Conservation (phyloP, 768 basidiomycete genomes). For the Russula virescens region DNA sequence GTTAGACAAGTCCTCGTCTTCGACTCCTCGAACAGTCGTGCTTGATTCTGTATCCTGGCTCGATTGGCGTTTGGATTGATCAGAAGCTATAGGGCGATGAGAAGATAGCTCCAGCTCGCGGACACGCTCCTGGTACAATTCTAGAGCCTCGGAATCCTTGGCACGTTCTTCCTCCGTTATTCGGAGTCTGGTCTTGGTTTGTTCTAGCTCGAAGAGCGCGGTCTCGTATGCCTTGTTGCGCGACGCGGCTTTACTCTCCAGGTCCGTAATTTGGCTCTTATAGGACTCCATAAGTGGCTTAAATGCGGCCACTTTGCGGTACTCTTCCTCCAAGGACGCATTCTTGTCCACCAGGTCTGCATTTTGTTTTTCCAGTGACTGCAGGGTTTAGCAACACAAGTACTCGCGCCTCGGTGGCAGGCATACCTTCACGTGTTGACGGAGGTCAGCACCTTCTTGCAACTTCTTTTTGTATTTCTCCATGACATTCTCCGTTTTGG, state of each 20-base stretch:
- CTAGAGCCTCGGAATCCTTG: constrained; percentile 78
- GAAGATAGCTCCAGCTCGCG: constrained; percentile 77
- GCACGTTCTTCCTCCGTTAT: constrained; percentile 63
- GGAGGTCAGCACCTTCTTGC: constrained; percentile 86
- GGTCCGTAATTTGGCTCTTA: constrained; percentile 75
- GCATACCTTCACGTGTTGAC: constrained; percentile 75
- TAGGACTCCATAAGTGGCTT: constrained; percentile 91
- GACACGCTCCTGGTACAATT: constrained; percentile 85
- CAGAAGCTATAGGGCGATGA: constrained; percentile 39
- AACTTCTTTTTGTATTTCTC: constrained; percentile 99
- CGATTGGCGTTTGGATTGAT: constrained; percentile 35
- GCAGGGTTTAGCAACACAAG: not conserved
- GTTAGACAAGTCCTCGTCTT: constrained; percentile 44
- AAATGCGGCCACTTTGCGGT: constrained; percentile 77
- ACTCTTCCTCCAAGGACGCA: constrained; percentile 87
- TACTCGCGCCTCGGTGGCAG: constrained; percentile 18
- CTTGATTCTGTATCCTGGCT: constrained; percentile 36
- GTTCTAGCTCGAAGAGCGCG: constrained; percentile 71
- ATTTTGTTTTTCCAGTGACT: constrained; percentile 92
- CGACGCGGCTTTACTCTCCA: constrained; percentile 65
- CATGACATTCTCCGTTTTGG: constrained; percentile 95
- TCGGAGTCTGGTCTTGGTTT: constrained; percentile 62
- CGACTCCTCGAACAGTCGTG: constrained; percentile 30
- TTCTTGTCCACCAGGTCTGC: constrained; percentile 88
- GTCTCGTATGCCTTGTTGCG: constrained; percentile 68